Conservation (phyloP, 1,139 yeast genomes). For the Candida tropicalis region DNA sequence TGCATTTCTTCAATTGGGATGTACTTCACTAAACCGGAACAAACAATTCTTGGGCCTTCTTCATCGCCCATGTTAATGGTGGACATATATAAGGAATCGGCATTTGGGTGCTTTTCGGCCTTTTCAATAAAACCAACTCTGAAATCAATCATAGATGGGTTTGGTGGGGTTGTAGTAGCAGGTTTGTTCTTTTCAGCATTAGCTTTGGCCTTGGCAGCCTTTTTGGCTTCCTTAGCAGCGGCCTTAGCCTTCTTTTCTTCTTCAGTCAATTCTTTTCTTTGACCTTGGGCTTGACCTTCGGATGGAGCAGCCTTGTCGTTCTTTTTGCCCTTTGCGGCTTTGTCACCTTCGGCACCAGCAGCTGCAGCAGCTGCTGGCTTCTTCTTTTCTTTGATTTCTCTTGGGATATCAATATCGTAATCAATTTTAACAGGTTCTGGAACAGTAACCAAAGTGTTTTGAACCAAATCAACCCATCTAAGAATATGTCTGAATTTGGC, state of each 20-base stretch:
- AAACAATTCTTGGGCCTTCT: conserved; percentile 96
- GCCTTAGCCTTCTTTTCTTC: conserved; percentile 65
- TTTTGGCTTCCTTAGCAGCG: conserved; percentile 62
- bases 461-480: conserved; percentile 90
- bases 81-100: conserved; percentile 93
- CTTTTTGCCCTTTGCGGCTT: conserved; percentile 12
- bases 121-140: conserved; percentile 97
- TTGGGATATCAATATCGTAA: conserved; percentile 63
- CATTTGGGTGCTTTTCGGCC: conserved; percentile 97
- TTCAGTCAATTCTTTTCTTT: conserved; percentile 39
- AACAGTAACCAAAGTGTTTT: conserved; percentile 60
- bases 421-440: conserved; percentile 59
- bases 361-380: conserved; percentile 38
- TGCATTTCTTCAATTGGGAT: conserved; percentile 51
- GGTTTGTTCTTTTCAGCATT: conserved; percentile 65
- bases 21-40: conserved; percentile 76
- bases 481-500: conserved; percentile 73
- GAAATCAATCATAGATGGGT: conserved; percentile 85
- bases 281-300: conserved; percentile 21
- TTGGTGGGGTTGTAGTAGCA: conserved; percentile 61
- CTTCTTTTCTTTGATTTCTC: conserved; percentile 53
- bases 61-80: conserved; percentile 96
- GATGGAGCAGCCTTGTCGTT: conserved; percentile 18
- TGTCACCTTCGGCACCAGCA: conserved; percentile 17
- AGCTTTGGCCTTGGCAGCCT: conserved; percentile 73